These are phyloP conservation scores for Albophoma yamanashiensis DNA, from an alignment of 2,329 filamentous ascomycete species.

Conservation along the genomic window DNA sequence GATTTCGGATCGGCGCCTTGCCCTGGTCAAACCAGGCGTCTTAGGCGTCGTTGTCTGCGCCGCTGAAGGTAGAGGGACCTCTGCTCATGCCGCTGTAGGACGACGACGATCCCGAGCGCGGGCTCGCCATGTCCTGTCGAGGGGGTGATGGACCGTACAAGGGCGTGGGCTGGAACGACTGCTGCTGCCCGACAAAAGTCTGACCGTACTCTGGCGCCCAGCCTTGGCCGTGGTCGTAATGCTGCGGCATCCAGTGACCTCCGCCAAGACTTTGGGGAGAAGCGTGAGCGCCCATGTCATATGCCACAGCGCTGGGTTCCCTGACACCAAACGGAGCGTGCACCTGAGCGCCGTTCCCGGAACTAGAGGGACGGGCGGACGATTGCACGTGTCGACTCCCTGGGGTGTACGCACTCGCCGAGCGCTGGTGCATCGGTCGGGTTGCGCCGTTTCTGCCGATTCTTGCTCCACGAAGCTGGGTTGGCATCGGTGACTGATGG, in stretches of 20 bases:
- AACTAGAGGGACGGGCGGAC: conserved; percentile 9
- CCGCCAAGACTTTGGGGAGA: not conserved
- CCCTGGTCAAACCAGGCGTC: no score
- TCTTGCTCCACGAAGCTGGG: not conserved
- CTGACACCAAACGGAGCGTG: conserved; percentile 1
- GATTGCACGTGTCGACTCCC: conserved; percentile 4
- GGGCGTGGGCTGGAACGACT: not conserved
- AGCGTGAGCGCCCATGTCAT: conserved; percentile 4
- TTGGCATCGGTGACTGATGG: not conserved
- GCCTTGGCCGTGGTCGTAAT: not conserved
- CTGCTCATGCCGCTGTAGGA: not conserved
- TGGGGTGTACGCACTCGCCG: conserved; percentile 10
- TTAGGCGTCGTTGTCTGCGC: not conserved
- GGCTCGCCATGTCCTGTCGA: not conserved
- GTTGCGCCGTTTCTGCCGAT: not conserved
- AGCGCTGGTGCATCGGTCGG: conserved; percentile 12
- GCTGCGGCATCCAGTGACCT: not conserved
- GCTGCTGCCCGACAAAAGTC: not conserved
- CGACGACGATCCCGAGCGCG: not conserved
- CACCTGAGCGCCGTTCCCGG: conserved; percentile 4
- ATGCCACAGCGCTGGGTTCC: not conserved
- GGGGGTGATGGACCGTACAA: not conserved
- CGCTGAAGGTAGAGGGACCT: not conserved
- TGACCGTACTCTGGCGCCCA: conserved; percentile 2
- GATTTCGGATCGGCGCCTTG: not conserved